These are phyloP conservation scores for Arachis hypogaea DNA, from an alignment of 306 rosid species.

Conservation along the genomic window DNA sequence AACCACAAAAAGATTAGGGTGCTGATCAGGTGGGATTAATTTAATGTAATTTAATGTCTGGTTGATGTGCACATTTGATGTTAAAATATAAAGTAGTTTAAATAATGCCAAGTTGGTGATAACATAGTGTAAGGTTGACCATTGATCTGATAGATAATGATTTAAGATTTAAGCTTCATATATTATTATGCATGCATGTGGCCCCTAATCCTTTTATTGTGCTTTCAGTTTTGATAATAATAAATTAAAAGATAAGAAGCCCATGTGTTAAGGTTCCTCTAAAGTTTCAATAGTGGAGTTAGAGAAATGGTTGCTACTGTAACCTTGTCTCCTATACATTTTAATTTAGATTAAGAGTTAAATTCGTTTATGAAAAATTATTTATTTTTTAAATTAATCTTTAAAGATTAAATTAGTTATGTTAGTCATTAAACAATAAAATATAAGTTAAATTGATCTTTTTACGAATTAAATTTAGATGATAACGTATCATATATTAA, in stretches of 20 bases:
- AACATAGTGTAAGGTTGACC: conserved; percentile 39
- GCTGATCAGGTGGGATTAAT: conserved; percentile 39
- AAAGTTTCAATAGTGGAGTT: conserved; percentile 30
- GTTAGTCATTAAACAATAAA: too few species aligned
- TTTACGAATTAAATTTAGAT: too few species aligned
- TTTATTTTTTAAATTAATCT: too few species aligned
- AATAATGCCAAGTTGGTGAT: conserved; percentile 40
- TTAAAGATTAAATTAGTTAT: too few species aligned
- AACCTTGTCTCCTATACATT: conserved; percentile 36
- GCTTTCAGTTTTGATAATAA: conserved; percentile 5
- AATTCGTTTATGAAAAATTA: too few species aligned
- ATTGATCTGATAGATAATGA: conserved; percentile 28
- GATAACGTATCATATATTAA: too few species aligned
- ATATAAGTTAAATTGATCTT: too few species aligned
- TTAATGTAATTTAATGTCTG: conserved; percentile 39
- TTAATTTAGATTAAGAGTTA: background rate
- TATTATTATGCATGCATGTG: conserved; percentile 47
- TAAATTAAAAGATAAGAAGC: conserved; percentile 34
- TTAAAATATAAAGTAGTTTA: conserved; percentile 16
- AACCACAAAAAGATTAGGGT: conserved; percentile 13
- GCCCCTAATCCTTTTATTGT: conserved; percentile 32
- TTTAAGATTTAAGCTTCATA: conserved; percentile 32
- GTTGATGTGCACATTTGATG: conserved; percentile 35
- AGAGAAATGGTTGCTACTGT: conserved; percentile 32
- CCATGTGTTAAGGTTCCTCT: conserved; percentile 41